phyloP scores from a whole-genome alignment of 2,329 filamentous ascomycete species.

The Aspergillus tanneri region DNA sequence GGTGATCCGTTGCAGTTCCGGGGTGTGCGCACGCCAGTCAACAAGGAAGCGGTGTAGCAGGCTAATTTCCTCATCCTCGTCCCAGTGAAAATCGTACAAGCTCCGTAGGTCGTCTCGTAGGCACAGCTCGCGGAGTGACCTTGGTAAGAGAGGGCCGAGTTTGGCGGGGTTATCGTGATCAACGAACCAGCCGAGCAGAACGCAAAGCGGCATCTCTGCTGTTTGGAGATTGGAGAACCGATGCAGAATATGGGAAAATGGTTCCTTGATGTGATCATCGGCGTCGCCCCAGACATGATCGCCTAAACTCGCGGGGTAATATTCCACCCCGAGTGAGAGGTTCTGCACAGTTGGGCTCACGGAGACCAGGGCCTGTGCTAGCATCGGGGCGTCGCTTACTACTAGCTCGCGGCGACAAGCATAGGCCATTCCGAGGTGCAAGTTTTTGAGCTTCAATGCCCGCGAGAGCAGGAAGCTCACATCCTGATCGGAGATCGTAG shows the following conservation, averaged over 20 bases:
- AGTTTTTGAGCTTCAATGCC: neutral
- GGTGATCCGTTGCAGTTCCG: neutral
- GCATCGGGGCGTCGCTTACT: neutral
- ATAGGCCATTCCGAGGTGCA: neutral
- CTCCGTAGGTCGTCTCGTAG: neutral
- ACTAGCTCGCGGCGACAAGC: neutral
- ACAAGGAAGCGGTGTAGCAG: neutral
- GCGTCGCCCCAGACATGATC: neutral
- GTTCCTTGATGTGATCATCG: neutral
- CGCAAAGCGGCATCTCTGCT: neutral
- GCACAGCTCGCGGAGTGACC: neutral
- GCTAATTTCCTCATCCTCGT: neutral
- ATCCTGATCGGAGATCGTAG: neutral
- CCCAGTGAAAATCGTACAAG: conserved; percentile 2
- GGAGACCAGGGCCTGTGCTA: neutral
- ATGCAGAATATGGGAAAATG: neutral
- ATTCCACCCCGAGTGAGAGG: neutral
- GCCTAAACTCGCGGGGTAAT: neutral
- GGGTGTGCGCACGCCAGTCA: neutral
- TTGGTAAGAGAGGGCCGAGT: neutral
- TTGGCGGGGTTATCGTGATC: neutral
- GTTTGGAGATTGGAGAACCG: neutral
- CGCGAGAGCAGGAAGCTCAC: neutral
- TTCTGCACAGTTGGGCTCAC: neutral
- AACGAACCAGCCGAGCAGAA: neutral